Conservation (phyloP, 805 yeast species). For the Kuraishia hungarica region DNA sequence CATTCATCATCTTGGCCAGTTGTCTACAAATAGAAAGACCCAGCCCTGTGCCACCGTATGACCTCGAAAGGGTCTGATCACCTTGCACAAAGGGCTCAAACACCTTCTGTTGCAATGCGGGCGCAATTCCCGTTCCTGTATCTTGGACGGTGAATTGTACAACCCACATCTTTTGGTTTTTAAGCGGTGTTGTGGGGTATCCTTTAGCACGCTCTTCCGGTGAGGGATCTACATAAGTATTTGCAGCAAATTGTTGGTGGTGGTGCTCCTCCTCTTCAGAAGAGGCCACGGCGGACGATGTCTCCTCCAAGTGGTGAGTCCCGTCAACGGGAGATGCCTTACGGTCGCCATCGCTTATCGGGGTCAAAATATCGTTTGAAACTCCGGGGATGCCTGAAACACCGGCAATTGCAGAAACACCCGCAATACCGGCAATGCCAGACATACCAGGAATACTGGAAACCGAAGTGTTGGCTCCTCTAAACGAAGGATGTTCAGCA, state of each 20-base stretch:
- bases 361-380: slow-evolving; percentile 2
- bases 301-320: too few relatives aligned
- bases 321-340: neutral
- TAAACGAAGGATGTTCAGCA: neutral
- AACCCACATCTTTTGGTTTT: slow-evolving; percentile 41
- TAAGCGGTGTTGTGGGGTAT: slow-evolving; percentile 10
- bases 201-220: slow-evolving; percentile 4
- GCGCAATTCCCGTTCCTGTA: slow-evolving; percentile 92
- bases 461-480: neutral
- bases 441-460: neutral
- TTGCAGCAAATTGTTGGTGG: neutral
- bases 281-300: too few relatives aligned
- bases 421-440: slow-evolving; percentile 6
- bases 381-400: slow-evolving; percentile 1
- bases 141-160: slow-evolving; percentile 71
- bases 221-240: neutral
- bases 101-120: slow-evolving; percentile 69
- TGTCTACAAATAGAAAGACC: slow-evolving; percentile 83
- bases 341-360: neutral
- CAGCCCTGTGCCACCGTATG: slow-evolving; percentile 93
- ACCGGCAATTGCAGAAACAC: slow-evolving; percentile 4
- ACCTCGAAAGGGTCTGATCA: slow-evolving; percentile 84
- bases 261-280: neutral
- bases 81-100: slow-evolving; percentile 98
- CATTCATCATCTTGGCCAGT: slow-evolving; percentile 78